Base-by-base conservation (phyloP, 2,329 filamentous ascomycete genomes). In the Aspergillus novofumigatus region DNA sequence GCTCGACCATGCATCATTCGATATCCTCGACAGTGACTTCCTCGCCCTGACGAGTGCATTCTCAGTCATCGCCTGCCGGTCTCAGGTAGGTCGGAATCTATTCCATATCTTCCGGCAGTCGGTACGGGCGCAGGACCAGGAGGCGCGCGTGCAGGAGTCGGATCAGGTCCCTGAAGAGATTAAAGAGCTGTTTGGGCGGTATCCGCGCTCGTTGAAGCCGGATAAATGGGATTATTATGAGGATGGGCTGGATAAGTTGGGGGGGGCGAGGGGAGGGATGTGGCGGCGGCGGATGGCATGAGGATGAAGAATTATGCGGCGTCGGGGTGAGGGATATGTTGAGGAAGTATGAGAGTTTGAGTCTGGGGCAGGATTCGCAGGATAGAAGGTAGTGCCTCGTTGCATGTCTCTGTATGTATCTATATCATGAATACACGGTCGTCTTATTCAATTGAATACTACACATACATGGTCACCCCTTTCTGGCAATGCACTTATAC, bases 51-150 rank as follows among this genome's bases (percentile, higher is more conserved):
- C 65, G n/a, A 62, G 62, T 26, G 61, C 67, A 0, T 65, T 70
- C 54, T 61, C 62, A 1, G 59, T 64, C n/a, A 60, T 69, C n/a
- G 61, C 66, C 17, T 58, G 53, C 17, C 61, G 67, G 3, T 69
- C 68, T 0, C 60, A 56, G 1, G 59, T 69, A 1, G 68, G 68
- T 0, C 54, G 61, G 3, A 61, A 61, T 20, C 52, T 70, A 3
- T 68, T 65, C 32, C 63, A 66, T 28, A 58, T 70, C 20, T 70
- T 70, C 54, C 61, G 65, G 14, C 58, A 64, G 48, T 66, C 66
- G 3, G 59, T 69, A 4, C 56, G 58, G 3, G 56, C 59, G 17
- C 65, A 61, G 17, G 55, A 57, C 47, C 55, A 64, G 52, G 57
- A 62, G 53, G 10, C 52, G 32, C 50, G 59, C 48, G 32, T 60